These are phyloP conservation scores for Chrysopogon serrulatus DNA, from an alignment of 176 grass and related monocot genomes.

Conservation along the genomic window DNA sequence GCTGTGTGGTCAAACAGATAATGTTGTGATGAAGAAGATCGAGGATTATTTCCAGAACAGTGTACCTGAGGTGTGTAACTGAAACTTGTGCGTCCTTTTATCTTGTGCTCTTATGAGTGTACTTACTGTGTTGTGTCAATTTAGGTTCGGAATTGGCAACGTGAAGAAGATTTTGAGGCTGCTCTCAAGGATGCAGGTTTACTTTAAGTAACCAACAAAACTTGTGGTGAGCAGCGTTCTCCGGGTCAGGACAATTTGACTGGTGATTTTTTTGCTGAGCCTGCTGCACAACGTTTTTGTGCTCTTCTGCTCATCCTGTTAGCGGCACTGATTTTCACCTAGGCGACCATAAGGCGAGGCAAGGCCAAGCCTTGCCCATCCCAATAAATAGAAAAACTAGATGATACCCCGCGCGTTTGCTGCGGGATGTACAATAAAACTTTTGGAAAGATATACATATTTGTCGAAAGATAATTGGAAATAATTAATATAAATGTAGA, in stretches of 20 bases:
- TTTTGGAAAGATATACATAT: too few relatives aligned
- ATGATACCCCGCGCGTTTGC: too few relatives aligned
- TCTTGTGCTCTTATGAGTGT: background rate
- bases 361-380: too few relatives aligned
- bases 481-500: too few relatives aligned
- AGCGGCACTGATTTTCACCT: background rate
- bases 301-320: background rate
- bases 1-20: conserved; percentile 61
- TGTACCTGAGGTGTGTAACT: conserved; percentile 55
- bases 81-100: background rate
- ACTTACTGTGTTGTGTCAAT: background rate
- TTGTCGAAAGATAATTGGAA: too few relatives aligned
- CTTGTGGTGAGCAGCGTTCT: background rate
- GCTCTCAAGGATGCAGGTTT: conserved; percentile 92
- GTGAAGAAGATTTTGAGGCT: conserved; percentile 77
- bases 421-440: too few relatives aligned
- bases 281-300: background rate
- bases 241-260: background rate
- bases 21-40: conserved; percentile 81
- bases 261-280: background rate
- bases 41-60: conserved; percentile 68
- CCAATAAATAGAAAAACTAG: too few relatives aligned
- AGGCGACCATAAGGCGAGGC: too few relatives aligned
- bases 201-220: conserved; percentile 28
- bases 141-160: conserved; percentile 74